These are phyloP conservation scores for Aspergillus fructus DNA, from an alignment of 2,329 filamentous ascomycete species.

Conservation along the genomic window DNA sequence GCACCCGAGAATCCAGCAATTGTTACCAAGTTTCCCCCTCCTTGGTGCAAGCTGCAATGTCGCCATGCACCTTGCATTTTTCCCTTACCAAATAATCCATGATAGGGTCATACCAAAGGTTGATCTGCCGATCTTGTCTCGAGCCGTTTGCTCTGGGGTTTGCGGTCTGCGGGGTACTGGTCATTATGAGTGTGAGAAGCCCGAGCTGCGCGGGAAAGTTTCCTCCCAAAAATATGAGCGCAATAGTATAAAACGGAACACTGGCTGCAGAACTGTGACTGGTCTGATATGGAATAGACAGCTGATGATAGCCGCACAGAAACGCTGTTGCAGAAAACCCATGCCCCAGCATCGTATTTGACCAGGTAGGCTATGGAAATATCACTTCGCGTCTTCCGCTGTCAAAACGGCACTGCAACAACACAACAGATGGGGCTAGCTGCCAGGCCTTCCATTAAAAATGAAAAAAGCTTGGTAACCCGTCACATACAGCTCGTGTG, in stretches of 20 bases:
- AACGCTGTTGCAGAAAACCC: neutral
- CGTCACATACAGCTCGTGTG: neutral
- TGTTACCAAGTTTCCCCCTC: slow-evolving; percentile 8
- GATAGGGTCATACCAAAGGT: slow-evolving; percentile 7
- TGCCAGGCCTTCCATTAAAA: neutral
- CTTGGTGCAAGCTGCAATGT: slow-evolving; percentile 2
- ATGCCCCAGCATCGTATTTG: neutral
- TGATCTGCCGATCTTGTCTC: slow-evolving; percentile 22
- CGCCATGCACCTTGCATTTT: slow-evolving; percentile 7
- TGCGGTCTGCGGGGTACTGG: slow-evolving; percentile 16
- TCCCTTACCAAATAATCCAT: slow-evolving; percentile 2
- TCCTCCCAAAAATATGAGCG: neutral
- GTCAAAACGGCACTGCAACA: neutral
- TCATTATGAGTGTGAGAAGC: neutral
- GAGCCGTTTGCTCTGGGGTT: slow-evolving; percentile 4
- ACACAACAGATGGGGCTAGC: neutral
- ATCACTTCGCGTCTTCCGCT: slow-evolving; percentile 2
- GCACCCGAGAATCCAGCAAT: neutral
- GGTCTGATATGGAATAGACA: neutral
- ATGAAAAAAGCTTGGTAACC: neutral
- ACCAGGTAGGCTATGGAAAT: neutral
- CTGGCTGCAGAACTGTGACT: neutral
- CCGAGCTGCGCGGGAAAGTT: neutral
- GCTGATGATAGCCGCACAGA: neutral
- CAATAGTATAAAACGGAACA: neutral